Evolutionary conservation across 352 stramenopile species (phyloP).

Genomic region (Pythium grandisporangium): DNA sequence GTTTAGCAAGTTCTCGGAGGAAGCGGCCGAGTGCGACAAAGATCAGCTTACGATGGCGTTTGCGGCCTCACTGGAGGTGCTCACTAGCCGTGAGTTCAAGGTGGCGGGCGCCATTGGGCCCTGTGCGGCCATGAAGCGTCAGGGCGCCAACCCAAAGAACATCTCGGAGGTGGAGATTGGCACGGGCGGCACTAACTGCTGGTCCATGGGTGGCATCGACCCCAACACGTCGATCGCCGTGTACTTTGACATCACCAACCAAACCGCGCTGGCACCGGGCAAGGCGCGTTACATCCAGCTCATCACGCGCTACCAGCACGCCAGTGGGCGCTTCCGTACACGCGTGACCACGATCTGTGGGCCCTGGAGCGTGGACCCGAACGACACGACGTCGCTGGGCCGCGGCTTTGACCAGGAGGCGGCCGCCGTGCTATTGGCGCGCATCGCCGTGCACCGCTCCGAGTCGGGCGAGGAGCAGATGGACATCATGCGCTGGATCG

Average conservation of each 20-base stretch:
- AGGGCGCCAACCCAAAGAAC: slow-evolving; percentile 81
- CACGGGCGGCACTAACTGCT: slow-evolving; percentile 84
- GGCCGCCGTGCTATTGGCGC: slow-evolving; percentile 94
- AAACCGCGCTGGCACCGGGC: slow-evolving; percentile 49
- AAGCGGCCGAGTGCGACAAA: slow-evolving; percentile 91
- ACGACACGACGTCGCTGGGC: slow-evolving; percentile 90
- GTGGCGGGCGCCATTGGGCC: slow-evolving; percentile 96
- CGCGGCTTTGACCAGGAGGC: slow-evolving; percentile 98
- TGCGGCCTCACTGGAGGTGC: slow-evolving; percentile 92
- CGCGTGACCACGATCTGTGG: slow-evolving; percentile 97
- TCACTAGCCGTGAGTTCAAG: slow-evolving; percentile 98
- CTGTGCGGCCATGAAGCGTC: slow-evolving; percentile 94
- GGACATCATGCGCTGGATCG: slow-evolving; percentile 88
- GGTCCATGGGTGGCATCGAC: slow-evolving; percentile 97
- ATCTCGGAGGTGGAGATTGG: slow-evolving; percentile 97
- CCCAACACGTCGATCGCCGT: slow-evolving; percentile 97
- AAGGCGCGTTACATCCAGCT: slow-evolving; percentile 97
- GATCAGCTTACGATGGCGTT: slow-evolving; percentile 96
- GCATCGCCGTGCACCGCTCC: slow-evolving; percentile 80
- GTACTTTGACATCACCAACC: slow-evolving; percentile 98
- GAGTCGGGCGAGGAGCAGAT: slow-evolving; percentile 81
- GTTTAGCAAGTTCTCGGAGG: slow-evolving; percentile 95
- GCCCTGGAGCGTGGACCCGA: slow-evolving; percentile 90
- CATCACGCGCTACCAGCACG: slow-evolving; percentile 98
- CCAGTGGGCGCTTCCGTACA: slow-evolving; percentile 92